Conservation (phyloP, 257 asterid species). For the Solanum commersonii region DNA sequence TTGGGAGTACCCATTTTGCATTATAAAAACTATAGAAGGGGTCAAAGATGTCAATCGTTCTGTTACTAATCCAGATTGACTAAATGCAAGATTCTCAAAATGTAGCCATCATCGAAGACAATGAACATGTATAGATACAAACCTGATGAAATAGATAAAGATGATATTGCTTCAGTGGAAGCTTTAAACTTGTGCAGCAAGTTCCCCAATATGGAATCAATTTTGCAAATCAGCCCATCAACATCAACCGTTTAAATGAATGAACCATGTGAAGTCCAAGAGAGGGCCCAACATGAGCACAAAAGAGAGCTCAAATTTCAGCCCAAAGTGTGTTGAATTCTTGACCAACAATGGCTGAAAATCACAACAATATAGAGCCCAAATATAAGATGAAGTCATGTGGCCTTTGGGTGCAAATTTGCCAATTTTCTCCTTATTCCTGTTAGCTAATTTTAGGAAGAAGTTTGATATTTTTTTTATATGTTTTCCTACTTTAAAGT, state of each 20-base stretch:
- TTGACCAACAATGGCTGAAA: not conserved
- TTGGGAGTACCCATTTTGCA: no score
- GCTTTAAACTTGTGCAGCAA: constrained; percentile 26
- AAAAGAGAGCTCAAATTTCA: not conserved
- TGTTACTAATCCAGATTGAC: not conserved
- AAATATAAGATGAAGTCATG: no score
- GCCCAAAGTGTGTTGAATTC: not conserved
- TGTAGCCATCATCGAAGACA: not conserved
- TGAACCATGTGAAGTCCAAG: no score
- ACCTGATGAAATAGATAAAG: constrained; percentile 70
- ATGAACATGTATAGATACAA: not conserved
- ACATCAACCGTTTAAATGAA: no score
- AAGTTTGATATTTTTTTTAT: no score
- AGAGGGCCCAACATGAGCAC: no score
- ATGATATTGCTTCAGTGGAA: constrained; percentile 53
- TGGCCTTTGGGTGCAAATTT: no score
- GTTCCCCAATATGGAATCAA: constrained; percentile 44
- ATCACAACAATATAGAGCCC: not conserved
- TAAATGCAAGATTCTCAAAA: not conserved
- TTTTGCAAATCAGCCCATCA: no score
- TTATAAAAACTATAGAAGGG: not conserved
- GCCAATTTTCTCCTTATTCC: not conserved
- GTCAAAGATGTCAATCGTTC: not conserved
- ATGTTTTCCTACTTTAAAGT: no score
- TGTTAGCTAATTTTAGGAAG: not conserved